These are phyloP conservation scores for Monosporascus ibericus DNA, from an alignment of 2,329 filamentous ascomycete genomes.

Conservation along the genomic window DNA sequence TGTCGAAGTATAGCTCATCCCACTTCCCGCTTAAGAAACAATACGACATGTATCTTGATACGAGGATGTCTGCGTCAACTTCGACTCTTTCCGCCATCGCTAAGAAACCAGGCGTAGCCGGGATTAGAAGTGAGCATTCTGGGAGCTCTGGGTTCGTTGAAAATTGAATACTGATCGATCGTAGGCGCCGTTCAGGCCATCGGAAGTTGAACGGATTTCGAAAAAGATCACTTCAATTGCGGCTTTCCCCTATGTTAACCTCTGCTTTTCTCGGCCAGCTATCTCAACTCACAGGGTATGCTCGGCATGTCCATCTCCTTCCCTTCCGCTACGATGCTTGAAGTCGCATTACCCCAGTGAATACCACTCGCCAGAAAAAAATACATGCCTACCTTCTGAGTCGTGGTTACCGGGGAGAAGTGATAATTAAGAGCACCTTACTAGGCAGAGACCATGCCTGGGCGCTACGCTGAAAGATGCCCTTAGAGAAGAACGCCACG, in stretches of 20 bases:
- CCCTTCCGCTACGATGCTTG: constrained; percentile 26
- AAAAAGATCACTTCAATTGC: constrained; percentile 12
- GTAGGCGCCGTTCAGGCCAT: constrained; percentile 20
- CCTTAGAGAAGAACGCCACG: constrained; percentile 21
- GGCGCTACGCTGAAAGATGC: constrained; percentile 7
- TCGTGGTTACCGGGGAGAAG: constrained; percentile 36
- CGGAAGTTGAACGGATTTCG: neutral
- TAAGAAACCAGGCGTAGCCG: constrained; percentile 24
- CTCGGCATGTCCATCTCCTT: constrained; percentile 25
- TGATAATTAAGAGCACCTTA: constrained; percentile 33
- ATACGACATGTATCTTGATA: constrained; percentile 37
- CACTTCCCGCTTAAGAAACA: constrained; percentile 28
- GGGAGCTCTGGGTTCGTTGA: constrained; percentile 3
- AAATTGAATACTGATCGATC: constrained; percentile 9
- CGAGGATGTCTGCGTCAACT: constrained; percentile 30
- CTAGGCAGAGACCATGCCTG: constrained; percentile 16
- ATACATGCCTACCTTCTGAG: constrained; percentile 31
- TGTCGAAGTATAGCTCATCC: constrained; percentile 34
- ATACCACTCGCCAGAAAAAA: constrained; percentile 31
- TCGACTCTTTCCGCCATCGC: constrained; percentile 26
- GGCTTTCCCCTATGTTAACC: constrained; percentile 6
- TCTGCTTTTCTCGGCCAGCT: neutral
- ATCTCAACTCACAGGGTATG: constrained; percentile 27
- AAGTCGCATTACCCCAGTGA: constrained; percentile 16
- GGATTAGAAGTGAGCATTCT: constrained; percentile 24